Percentiles rank a stretch among this genome's conserved stretches.
phyloP scores from a whole-genome alignment of 2,329 filamentous ascomycete species.

The Microcyclosporella mali region DNA sequence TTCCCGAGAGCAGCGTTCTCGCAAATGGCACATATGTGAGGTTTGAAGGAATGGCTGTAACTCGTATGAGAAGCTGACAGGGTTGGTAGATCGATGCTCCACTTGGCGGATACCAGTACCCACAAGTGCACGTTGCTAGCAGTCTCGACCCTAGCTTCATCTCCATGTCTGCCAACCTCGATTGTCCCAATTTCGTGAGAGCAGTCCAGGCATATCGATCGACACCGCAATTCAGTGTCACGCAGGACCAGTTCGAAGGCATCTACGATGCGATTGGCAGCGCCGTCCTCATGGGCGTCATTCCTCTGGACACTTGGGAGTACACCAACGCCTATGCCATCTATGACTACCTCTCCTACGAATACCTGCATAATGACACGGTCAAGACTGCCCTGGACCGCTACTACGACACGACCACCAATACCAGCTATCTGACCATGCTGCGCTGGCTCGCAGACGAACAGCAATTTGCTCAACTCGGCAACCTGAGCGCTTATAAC shows the following conservation, averaged over 20 bases:
- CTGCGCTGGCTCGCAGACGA: conserved; percentile 44
- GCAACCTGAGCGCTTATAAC: conserved; percentile 37
- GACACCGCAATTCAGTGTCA: conserved; percentile 24
- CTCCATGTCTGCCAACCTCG: conserved; percentile 40
- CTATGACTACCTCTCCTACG: conserved; percentile 52
- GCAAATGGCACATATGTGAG: conserved; percentile 40
- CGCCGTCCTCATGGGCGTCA: conserved; percentile 39
- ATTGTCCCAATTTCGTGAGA: conserved; percentile 26
- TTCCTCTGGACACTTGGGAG: conserved; percentile 36
- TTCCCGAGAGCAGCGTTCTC: conserved; percentile 32
- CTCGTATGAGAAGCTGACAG: not conserved
- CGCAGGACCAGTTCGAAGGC: conserved; percentile 32
- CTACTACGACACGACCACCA: conserved; percentile 23
- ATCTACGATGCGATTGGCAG: conserved; percentile 46
- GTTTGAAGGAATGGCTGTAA: not conserved
- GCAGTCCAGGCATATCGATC: conserved; percentile 39
- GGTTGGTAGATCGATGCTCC: conserved; percentile 38
- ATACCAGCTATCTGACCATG: conserved; percentile 21
- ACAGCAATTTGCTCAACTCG: conserved; percentile 40
- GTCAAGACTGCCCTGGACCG: conserved; percentile 30
- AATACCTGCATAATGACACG: conserved; percentile 46
- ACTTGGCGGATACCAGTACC: conserved; percentile 53
- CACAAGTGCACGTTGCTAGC: conserved; percentile 42
- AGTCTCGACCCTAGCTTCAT: conserved; percentile 46
- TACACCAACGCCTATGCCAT: conserved; percentile 50